These are phyloP conservation scores for Schizochytrium sp. DNA, from an alignment of 108 stramenopile genomes.

Conservation along the genomic window DNA sequence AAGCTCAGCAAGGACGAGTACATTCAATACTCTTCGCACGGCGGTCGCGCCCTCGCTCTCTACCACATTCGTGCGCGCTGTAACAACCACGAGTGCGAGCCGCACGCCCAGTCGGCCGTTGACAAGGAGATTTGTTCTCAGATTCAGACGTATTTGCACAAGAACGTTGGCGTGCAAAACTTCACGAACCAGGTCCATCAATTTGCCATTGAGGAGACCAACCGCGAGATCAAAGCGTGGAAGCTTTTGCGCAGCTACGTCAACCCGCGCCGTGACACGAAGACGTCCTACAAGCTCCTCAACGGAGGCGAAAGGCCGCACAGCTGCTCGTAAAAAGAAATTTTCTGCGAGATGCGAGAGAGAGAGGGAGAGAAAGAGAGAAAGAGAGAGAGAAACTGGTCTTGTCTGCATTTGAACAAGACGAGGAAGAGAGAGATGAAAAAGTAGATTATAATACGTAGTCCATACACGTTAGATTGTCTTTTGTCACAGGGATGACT, in stretches of 20 bases:
- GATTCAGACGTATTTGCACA: not conserved
- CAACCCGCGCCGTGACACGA: not conserved
- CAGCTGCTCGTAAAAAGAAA: not conserved
- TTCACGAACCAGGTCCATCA: not conserved
- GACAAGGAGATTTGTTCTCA: not conserved
- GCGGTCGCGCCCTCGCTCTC: not conserved
- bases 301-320: not conserved
- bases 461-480: too few relatives aligned
- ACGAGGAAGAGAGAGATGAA: too few relatives aligned
- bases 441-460: too few relatives aligned
- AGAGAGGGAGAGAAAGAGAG: too few relatives aligned
- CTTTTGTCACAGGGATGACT: too few relatives aligned
- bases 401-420: too few relatives aligned
- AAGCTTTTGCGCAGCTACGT: not conserved
- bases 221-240: not conserved
- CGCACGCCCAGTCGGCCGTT: not conserved
- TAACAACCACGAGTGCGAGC: not conserved
- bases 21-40: not conserved
- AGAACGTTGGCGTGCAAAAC: not conserved
- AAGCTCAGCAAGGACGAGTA: constrained; percentile 4
- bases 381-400: too few relatives aligned
- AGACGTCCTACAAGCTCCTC: not conserved
- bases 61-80: constrained; percentile 4
- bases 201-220: not conserved
- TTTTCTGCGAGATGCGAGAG: too few relatives aligned